These are phyloP conservation scores for Penicillium sp. DNA, from an alignment of 2,329 filamentous ascomycete species.

Conservation along the genomic window DNA sequence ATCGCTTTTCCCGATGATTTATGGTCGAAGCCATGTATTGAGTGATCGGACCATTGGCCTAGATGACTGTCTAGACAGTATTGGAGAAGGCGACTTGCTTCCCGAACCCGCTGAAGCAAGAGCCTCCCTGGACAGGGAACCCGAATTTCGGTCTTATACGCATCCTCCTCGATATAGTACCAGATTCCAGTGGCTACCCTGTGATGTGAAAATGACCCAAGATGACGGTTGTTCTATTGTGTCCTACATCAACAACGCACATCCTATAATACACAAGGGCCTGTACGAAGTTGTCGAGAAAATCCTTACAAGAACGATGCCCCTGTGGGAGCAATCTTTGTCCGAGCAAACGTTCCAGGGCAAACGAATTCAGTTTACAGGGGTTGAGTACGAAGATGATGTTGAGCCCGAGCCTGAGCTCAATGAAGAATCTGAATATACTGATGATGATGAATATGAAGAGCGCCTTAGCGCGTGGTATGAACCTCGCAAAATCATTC, in stretches of 20 bases:
- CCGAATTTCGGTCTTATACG: slow-evolving; percentile 13
- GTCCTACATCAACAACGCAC: slow-evolving; percentile 46
- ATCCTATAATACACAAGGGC: slow-evolving; percentile 31
- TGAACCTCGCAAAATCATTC: slow-evolving; percentile 17
- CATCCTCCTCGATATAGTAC: too few relatives aligned
- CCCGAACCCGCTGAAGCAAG: too few relatives aligned
- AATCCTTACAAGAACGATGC: slow-evolving; percentile 25
- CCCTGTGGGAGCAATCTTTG: slow-evolving; percentile 25
- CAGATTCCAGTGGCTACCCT: slow-evolving; percentile 45
- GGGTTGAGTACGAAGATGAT: slow-evolving; percentile 22
- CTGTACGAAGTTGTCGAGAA: slow-evolving; percentile 40
- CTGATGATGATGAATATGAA: background rate
- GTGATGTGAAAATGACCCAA: slow-evolving; percentile 29
- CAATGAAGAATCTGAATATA: slow-evolving; percentile 8
- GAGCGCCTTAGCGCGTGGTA: slow-evolving; percentile 22
- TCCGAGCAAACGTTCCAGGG: slow-evolving; percentile 9
- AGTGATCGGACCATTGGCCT: slow-evolving; percentile 18
- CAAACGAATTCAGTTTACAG: slow-evolving; percentile 20
- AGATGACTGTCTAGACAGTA: slow-evolving; percentile 21
- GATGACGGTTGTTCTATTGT: slow-evolving; percentile 28
- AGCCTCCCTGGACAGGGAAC: slow-evolving; percentile 16
- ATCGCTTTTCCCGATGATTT: slow-evolving; percentile 56
- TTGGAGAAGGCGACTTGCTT: slow-evolving; percentile 22
- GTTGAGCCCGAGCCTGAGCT: slow-evolving; percentile 4
- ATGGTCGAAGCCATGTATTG: slow-evolving; percentile 26